A percentile compares a stretch with the other conserved stretches of the same genome.
Evolutionary conservation across 176 grass and related monocot species (phyloP).

Genomic region (Melocanna baccifera): DNA sequence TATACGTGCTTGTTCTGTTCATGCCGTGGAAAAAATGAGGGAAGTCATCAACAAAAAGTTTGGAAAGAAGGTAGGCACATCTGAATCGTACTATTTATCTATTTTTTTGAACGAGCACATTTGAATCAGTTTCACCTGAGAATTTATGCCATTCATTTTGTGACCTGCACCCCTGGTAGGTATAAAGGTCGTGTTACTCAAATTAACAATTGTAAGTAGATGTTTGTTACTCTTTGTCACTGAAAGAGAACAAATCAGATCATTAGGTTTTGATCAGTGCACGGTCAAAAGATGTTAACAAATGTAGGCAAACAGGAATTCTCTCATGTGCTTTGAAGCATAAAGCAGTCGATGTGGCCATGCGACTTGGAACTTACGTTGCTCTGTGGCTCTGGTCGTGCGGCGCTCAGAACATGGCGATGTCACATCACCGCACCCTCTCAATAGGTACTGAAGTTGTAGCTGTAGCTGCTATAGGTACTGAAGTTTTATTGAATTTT

Average conservation of each 20-base stretch:
- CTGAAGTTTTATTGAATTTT: too few species aligned
- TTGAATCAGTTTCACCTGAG: constrained; percentile 19
- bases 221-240: neutral
- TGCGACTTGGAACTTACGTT: constrained; percentile 36
- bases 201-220: neutral
- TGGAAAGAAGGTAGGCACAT: constrained; percentile 65
- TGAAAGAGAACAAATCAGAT: neutral
- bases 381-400: constrained; percentile 95
- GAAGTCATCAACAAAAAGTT: constrained; percentile 75
- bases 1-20: constrained; percentile 79
- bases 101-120: neutral
- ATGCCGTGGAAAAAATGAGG: constrained; percentile 93
- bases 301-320: neutral
- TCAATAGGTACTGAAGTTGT: constrained; percentile 94
- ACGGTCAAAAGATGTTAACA: neutral
- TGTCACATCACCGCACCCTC: constrained; percentile 90
- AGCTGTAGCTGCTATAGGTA: constrained; percentile 14
- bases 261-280: neutral
- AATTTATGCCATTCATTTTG: constrained; percentile 11
- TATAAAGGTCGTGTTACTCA: neutral
- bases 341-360: constrained; percentile 23
- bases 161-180: neutral
- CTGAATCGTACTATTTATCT: constrained; percentile 6
- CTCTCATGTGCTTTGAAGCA: neutral
- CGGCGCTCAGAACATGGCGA: constrained; percentile 68